These are phyloP conservation scores for Cladorrhinum samala DNA, from an alignment of 495 filamentous ascomycete genomes.

Conservation along the genomic window DNA sequence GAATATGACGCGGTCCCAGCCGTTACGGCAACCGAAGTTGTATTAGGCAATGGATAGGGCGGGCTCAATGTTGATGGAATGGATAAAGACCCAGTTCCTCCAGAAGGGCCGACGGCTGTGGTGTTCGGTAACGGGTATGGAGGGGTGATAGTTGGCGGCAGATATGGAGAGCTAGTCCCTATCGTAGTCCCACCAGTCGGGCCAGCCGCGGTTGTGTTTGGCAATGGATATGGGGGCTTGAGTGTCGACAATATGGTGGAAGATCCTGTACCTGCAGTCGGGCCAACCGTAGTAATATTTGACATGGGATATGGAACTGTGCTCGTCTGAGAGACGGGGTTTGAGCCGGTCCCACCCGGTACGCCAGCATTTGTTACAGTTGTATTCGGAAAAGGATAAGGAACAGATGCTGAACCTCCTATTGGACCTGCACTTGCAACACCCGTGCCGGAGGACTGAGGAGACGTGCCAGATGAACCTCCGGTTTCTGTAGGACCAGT, in stretches of 20 bases:
- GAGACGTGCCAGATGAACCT: neutral
- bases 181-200: constrained; percentile 1
- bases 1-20: constrained; percentile 1
- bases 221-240: constrained; percentile 7
- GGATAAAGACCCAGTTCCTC: neutral
- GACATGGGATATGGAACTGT: constrained; percentile 1
- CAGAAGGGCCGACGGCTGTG: neutral
- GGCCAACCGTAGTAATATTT: neutral
- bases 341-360: neutral
- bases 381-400: neutral
- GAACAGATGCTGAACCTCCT: neutral
- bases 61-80: neutral
- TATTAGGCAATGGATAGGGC: neutral
- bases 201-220: neutral
- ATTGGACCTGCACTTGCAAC: neutral
- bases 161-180: too few species aligned
- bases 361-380: neutral
- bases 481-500: neutral
- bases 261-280: neutral
- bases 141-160: neutral
- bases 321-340: neutral
- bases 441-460: neutral
- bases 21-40: neutral
- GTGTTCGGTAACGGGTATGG: constrained; percentile 11
- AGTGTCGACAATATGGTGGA: neutral